Base-by-base conservation (phyloP, 1,139 yeast genomes). In the Kodamaea fungicola region DNA sequence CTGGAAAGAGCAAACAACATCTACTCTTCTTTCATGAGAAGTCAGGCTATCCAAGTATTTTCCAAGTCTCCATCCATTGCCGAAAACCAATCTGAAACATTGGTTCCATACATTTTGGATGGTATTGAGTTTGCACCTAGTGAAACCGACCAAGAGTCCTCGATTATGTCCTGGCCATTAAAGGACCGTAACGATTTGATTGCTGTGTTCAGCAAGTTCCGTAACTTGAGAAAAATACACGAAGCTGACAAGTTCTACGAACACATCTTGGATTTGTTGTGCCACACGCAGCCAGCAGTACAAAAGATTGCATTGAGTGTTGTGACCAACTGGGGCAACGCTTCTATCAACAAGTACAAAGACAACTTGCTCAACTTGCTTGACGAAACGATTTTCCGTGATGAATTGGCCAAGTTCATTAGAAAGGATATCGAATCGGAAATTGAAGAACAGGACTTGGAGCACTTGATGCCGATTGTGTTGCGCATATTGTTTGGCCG, bases 401-500 rank as follows among this genome's bases (percentile, higher is more conserved):
- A 94, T 57, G 97, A 90, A 58, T 64, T 90, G 26, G 67, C 86
- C 24, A 76, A 74, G 26, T 71, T 92, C 33, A 64, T 87, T 27
- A 64, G 76, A 5, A 46, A 47, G 25, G 78, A 72, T n/a, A 67
- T 74, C n/a, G 71, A 71, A 7, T 64, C 76, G 3, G 61, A 64
- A 2, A 70, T 89, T 35, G 89, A 84, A 46, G 70, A 67, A 9
- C 69, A 67, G 6, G 97, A 90, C 54, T 65, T 74, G 13, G 64
- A 59, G 1, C 58, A 47, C 0, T 69, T 92, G 5, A 76, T 89
- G 75, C 94, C 95, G 1, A 57, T 86, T 32, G 74, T 89, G 4
- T 61, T 90, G 33, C 68, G 97, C 45, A 83, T 94, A 22, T 63
- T 94, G 26, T 92, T 83, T 59, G 98, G 98, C 5, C 73, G 95